Evolutionary conservation across 495 filamentous ascomycete species (phyloP), one percentile per base, ranked within the genome.

Genomic region (Talaromyces trachyspermus): DNA sequence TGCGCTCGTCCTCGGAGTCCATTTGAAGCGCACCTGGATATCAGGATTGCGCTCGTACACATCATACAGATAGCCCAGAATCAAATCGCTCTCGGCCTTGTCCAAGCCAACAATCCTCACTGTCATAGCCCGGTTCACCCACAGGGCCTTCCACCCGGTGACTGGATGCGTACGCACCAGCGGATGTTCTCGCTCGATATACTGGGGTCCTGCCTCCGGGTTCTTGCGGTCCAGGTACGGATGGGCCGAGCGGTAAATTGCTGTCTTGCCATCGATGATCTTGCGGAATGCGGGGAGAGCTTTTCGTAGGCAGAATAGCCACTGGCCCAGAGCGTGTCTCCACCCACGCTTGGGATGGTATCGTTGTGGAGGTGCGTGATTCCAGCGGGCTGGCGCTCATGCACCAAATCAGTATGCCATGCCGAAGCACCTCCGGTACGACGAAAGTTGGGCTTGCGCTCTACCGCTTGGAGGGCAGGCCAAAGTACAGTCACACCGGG

Each of bases 251-350:
- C 74, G 66, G 55, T 85, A 85, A 12, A 86, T 77, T 26, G 81
- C 83, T 5, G 76, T 67, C 52, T 70, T 76, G 10, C 83, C 83
- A 57, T 88, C 82, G 49, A 88, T 81, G 38, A 88, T 72, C 52
- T 79, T 78, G 44, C 82, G 81, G 67, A 85, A 85, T 4, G 65
- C 69, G 0, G 82, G 83, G 79, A 83, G 2, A 87, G 71, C 59
- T 85, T 85, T 62, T 83, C 80, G 58, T 88, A 88, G 3, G 81
- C 82, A 9, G 74, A 63, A 51, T 86, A 86, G 2, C 81, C 83
- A 49, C 72, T 79, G 0, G 83, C 78, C 82, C 83, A 88, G 2
- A 88, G 72, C 2, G 84, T 86, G 54, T 88, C 84, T 6, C 83
- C 83, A 3, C 84, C 84, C 2, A 79, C 51, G 0, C 69, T 71